Conservation (phyloP, 441 rosid species). For the Arabidopsis lyrata region DNA sequence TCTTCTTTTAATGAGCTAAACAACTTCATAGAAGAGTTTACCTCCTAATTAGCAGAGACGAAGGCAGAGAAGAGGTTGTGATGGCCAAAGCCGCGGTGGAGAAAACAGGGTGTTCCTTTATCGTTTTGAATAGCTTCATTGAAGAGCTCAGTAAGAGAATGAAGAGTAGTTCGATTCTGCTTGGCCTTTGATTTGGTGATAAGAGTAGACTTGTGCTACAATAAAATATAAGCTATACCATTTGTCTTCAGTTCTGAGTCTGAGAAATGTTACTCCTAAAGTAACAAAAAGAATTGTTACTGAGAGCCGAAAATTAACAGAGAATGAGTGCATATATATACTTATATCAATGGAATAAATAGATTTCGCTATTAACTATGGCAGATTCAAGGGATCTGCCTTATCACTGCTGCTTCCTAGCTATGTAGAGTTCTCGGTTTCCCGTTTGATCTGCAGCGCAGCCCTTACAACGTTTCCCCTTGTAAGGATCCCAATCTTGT, state of each 20-base stretch:
- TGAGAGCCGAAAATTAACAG: slow-evolving; percentile 31
- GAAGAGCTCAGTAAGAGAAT: not conserved
- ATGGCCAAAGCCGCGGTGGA: slow-evolving; percentile 54
- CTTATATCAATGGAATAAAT: slow-evolving; percentile 42
- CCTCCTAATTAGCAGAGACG: not conserved
- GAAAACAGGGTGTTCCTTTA: slow-evolving; percentile 55
- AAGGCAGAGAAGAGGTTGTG: slow-evolving; percentile 58
- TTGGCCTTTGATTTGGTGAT: not conserved
- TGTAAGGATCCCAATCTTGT: slow-evolving; percentile 75
- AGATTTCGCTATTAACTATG: slow-evolving; percentile 36
- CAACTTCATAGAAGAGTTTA: not conserved
- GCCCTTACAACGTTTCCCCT: slow-evolving; percentile 76
- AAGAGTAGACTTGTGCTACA: slow-evolving; percentile 12
- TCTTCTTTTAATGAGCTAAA: slow-evolving; percentile 41
- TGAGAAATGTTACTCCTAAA: slow-evolving; percentile 16
- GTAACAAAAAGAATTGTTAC: not conserved
- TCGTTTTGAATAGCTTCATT: not conserved
- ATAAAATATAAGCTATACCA: not conserved
- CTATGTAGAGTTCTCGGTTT: slow-evolving; percentile 46
- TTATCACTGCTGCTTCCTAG: slow-evolving; percentile 18
- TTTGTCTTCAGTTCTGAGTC: slow-evolving; percentile 6
- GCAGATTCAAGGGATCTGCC: slow-evolving; percentile 23
- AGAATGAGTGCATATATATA: not conserved
- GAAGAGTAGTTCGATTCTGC: slow-evolving; percentile 1
- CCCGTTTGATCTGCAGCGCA: slow-evolving; percentile 64